These are phyloP conservation scores for Ustulina deusta DNA, from an alignment of 2,329 filamentous ascomycete genomes.

Conservation along the genomic window DNA sequence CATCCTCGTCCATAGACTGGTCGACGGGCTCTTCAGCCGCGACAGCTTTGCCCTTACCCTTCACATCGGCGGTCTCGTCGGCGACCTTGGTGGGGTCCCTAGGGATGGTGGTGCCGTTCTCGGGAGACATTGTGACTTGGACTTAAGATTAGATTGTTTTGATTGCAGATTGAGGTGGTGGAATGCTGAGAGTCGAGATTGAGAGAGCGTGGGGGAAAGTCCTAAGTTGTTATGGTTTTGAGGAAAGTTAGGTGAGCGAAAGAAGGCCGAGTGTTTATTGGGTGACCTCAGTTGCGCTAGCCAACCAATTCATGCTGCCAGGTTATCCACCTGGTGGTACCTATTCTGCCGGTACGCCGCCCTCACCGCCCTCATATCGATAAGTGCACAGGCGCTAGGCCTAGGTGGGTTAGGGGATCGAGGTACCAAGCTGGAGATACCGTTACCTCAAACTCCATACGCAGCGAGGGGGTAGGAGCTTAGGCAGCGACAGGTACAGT, in stretches of 20 bases:
- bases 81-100: conserved; percentile 58
- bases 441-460: not conserved
- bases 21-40: conserved; percentile 67
- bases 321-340: conserved; percentile 34
- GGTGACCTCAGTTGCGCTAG: conserved; percentile 43
- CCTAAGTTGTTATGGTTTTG: conserved; percentile 43
- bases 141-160: conserved; percentile 1
- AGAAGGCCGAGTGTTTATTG: conserved; percentile 45
- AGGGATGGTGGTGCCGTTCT: conserved; percentile 63
- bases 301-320: conserved; percentile 35
- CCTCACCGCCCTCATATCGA: conserved; percentile 36
- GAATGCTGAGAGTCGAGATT: not conserved
- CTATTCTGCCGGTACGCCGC: conserved; percentile 29
- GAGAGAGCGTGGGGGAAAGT: conserved; percentile 30
- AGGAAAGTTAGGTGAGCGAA: conserved; percentile 40
- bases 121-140: conserved; percentile 59
- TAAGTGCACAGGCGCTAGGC: conserved; percentile 19
- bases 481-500: not conserved
- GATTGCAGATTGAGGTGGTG: conserved; percentile 15
- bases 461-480: conserved; percentile 7
- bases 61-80: conserved; percentile 65
- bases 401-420: not conserved
- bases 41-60: conserved; percentile 89
- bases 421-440: conserved; percentile 27
- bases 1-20: conserved; percentile 78